These are phyloP conservation scores for Hypocreales sp. DNA, from an alignment of 2,329 filamentous ascomycete genomes.

Conservation along the genomic window DNA sequence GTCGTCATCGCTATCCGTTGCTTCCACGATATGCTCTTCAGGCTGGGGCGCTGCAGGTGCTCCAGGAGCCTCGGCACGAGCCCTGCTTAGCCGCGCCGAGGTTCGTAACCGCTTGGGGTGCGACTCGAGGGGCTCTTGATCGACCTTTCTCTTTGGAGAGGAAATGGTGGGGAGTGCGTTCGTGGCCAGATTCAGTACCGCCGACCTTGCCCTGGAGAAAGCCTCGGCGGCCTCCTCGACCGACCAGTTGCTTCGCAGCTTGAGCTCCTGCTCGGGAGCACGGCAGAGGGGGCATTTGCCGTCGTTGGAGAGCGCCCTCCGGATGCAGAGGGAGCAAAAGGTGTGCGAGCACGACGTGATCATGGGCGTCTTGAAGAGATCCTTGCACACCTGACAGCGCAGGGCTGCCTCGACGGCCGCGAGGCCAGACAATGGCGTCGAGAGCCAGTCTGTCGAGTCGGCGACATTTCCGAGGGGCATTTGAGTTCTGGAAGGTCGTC, in stretches of 20 bases:
- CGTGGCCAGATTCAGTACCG: conserved; percentile 49
- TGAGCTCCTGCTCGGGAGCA: conserved; percentile 63
- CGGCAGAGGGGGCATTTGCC: conserved; percentile 82
- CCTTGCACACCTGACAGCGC: conserved; percentile 94
- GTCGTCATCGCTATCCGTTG: conserved; percentile 14
- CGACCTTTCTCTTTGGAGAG: conserved; percentile 37
- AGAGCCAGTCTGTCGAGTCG: conserved; percentile 76
- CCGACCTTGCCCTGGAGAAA: conserved; percentile 51
- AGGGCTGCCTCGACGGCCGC: conserved; percentile 66
- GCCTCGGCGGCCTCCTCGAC: conserved; percentile 72
- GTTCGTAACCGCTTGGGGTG: conserved; percentile 34
- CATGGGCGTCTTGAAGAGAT: conserved; percentile 90
- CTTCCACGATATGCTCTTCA: conserved; percentile 10
- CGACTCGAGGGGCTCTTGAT: conserved; percentile 12
- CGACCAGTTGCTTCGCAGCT: conserved; percentile 69
- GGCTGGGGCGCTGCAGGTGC: conserved; percentile 1
- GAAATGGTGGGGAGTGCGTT: conserved; percentile 5
- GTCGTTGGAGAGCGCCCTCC: conserved; percentile 66
- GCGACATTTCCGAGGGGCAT: conserved; percentile 31
- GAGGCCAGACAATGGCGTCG: conserved; percentile 51
- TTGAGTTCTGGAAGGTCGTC: not conserved
- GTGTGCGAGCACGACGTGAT: conserved; percentile 91
- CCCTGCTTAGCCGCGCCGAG: conserved; percentile 32
- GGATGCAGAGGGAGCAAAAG: conserved; percentile 92
- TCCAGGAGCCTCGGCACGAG: conserved; percentile 17